Conservation (phyloP, 2,329 filamentous ascomycete genomes). For the Fusarium avenaceum region DNA sequence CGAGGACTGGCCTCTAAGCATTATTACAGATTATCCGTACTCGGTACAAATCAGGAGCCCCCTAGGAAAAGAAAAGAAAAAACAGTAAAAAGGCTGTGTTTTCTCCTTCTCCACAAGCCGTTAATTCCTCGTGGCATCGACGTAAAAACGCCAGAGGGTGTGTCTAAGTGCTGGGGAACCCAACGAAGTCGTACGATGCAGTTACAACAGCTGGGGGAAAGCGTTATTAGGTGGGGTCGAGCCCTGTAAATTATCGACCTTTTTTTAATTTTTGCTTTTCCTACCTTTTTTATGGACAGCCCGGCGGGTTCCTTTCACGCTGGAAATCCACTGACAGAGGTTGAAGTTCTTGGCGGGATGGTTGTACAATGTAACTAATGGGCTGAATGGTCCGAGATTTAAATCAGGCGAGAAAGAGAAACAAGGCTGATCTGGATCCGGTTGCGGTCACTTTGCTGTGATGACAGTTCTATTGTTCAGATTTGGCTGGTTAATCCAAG, state of each 20-base stretch:
- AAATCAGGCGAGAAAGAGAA: slow-evolving; percentile 4
- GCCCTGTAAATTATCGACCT: slow-evolving; percentile 3
- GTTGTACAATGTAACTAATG: too few species aligned
- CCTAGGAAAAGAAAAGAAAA: slow-evolving; percentile 26
- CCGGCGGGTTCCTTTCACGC: slow-evolving; percentile 30
- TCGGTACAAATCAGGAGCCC: not conserved
- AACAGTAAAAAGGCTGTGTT: slow-evolving; percentile 5
- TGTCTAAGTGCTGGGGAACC: slow-evolving; percentile 21
- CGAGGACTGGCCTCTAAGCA: slow-evolving; percentile 27
- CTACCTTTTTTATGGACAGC: slow-evolving; percentile 27
- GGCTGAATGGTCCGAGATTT: slow-evolving; percentile 9
- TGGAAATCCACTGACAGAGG: not conserved
- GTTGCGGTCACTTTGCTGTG: not conserved
- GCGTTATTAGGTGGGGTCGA: slow-evolving; percentile 1
- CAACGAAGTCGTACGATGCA: slow-evolving; percentile 47
- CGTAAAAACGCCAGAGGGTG: slow-evolving; percentile 17
- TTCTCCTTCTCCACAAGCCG: slow-evolving; percentile 47
- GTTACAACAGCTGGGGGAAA: slow-evolving; percentile 30
- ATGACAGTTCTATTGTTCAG: not conserved
- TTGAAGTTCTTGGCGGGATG: slow-evolving; percentile 10
- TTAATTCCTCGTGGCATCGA: slow-evolving; percentile 45
- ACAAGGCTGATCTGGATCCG: slow-evolving; percentile 10
- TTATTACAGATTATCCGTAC: not conserved
- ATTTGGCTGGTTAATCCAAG: not conserved
- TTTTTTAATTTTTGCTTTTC: too few species aligned